These are phyloP conservation scores for Smittium mucronatum DNA, from an alignment of 371 early-diverging fungal species.

Conservation along the genomic window DNA sequence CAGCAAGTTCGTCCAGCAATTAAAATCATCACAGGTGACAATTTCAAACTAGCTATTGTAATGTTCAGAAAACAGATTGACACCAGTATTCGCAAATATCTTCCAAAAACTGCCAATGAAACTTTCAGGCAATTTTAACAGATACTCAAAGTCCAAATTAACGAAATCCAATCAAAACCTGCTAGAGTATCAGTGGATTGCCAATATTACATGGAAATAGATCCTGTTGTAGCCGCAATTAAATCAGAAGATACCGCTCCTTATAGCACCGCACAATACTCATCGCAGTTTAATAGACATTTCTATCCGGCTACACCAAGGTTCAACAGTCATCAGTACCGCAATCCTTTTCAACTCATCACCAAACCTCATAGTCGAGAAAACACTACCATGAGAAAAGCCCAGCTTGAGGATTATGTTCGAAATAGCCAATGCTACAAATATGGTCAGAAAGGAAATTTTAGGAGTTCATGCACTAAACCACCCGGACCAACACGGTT, in stretches of 20 bases:
- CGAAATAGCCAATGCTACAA: not conserved
- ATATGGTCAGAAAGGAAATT: slow-evolving; percentile 1
- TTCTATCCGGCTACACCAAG: not conserved
- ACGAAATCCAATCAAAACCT: slow-evolving; percentile 3
- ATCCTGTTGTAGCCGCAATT: not conserved
- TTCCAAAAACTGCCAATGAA: slow-evolving; percentile 1
- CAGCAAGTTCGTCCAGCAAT: slow-evolving; percentile 4
- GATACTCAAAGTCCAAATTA: not conserved
- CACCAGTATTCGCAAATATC: not conserved
- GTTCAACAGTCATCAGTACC: not conserved
- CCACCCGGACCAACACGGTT: not conserved
- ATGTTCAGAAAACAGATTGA: slow-evolving; percentile 8
- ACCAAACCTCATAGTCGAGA: slow-evolving; percentile 1
- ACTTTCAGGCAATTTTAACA: not conserved
- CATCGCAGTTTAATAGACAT: not conserved
- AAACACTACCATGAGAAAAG: slow-evolving; percentile 4
- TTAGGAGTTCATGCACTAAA: not conserved
- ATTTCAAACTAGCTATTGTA: not conserved
- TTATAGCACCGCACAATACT: not conserved
- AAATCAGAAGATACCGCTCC: not conserved
- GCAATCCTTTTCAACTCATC: not conserved
- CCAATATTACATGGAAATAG: not conserved
- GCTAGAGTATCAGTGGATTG: not conserved
- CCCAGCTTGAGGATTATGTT: not conserved
- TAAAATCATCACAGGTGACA: not conserved